These are phyloP conservation scores for Trichocladium antarcticum DNA, from an alignment of 495 filamentous ascomycete genomes.

Conservation along the genomic window DNA sequence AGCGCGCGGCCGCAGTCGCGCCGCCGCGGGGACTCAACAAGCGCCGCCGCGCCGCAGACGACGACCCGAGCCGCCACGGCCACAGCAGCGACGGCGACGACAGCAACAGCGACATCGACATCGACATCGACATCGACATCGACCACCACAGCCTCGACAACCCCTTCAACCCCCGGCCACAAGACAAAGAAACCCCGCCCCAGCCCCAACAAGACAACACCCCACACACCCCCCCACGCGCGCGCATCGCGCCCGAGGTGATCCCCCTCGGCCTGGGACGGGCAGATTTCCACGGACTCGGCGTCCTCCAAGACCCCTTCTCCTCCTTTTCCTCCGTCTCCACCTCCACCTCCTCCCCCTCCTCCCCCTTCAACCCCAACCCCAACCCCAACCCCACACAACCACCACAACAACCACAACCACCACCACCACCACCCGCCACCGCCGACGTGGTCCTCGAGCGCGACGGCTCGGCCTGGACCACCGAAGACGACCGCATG, in stretches of 20 bases:
- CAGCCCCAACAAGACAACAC: constrained; percentile 15
- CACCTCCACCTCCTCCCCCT: too few species aligned
- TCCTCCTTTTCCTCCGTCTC: not conserved
- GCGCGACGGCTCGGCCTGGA: constrained; percentile 45
- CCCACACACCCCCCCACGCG: constrained; percentile 58
- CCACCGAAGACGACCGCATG: constrained; percentile 55
- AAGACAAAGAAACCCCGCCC: not conserved
- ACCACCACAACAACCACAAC: constrained; percentile 14
- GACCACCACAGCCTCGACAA: not conserved
- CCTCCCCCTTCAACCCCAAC: not conserved
- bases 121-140: constrained; percentile 1
- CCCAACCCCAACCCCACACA: constrained; percentile 11
- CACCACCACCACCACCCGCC: too few species aligned
- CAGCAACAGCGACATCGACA: constrained; percentile 30
- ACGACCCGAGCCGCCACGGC: constrained; percentile 36
- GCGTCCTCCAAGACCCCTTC: constrained; percentile 20
- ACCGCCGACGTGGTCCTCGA: constrained; percentile 29
- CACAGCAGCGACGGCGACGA: constrained; percentile 23
- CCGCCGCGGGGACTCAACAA: constrained; percentile 47
- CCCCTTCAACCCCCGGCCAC: not conserved
- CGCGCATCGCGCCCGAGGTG: constrained; percentile 52
- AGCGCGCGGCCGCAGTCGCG: constrained; percentile 30
- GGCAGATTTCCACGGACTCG: constrained; percentile 53
- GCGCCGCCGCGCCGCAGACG: constrained; percentile 45
- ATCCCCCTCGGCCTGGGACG: constrained; percentile 56